Base-by-base conservation (phyloP, 768 basidiomycete genomes). In the Phlebiopsis flavidoalba region DNA sequence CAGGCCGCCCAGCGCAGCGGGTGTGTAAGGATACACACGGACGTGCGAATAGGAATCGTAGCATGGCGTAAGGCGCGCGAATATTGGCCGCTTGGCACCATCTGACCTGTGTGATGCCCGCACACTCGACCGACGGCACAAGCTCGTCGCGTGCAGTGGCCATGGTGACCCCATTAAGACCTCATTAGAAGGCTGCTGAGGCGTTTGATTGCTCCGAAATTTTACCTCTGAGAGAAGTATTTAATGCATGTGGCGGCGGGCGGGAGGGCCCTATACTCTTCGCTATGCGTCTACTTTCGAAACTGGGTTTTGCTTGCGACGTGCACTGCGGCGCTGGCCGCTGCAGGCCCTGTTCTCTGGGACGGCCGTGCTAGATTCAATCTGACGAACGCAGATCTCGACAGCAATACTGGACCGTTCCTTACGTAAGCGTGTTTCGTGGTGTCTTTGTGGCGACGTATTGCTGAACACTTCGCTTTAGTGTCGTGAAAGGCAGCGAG, bases 401-500 rank as follows among this genome's bases (percentile, higher is more conserved):
- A 85, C 62, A 69, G 67, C 2, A 82, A 79, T 1, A 72, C 69
- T 8, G 82, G 79, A 8, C 83, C 83, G 11, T 86, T 79, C 65
- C 64, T 84, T 45, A 83, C 82, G 84, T 87, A 61, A 64, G 82
- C 17, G 10, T 43, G 14, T 54, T 24, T 24, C 45, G 40, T 43
- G 2, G 3, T 52, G 3, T 10, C 3, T 43, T 17, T 43, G 17
- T 43, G 22, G 14, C 19, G 12, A 22, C 31, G 17, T 43, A 17
- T 43, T 10, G 35, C 21, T 54, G n/a, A 53, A 12, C 14, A 17
- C 19, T 8, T 45, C 21, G 26, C 24, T 3, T n/a, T 55, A 86
- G 84, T 5, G 81, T 74, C 3, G 85, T 86, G 26, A 85, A 83
- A 66, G 84, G 84, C 5, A 72, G 74, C 10, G 69, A 81, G 60